These are phyloP conservation scores for Pythium phragmiticola DNA, from an alignment of 352 stramenopile genomes.

Conservation along the genomic window DNA sequence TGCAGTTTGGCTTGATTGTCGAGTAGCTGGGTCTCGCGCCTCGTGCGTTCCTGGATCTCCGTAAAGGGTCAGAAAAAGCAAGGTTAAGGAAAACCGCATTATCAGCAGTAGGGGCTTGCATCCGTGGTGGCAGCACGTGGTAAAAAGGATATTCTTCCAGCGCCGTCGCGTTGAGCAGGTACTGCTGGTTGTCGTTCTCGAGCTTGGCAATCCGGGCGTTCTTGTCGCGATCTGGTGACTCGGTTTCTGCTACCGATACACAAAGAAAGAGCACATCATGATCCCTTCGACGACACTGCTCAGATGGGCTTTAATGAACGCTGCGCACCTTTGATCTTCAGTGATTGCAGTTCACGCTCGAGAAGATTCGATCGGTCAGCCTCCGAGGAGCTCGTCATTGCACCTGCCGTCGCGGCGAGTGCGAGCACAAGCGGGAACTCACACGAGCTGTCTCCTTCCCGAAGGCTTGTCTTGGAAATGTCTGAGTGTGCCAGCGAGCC, in stretches of 20 bases:
- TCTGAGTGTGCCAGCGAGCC: conserved; percentile 67
- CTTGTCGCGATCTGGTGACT: conserved; percentile 18
- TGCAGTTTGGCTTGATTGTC: conserved; percentile 69
- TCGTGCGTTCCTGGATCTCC: conserved; percentile 77
- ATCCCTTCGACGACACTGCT: neutral
- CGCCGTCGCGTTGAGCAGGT: conserved; percentile 72
- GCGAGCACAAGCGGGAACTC: conserved; percentile 83
- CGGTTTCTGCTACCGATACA: conserved; percentile 5
- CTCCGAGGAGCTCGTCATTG: conserved; percentile 70
- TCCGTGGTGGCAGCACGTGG: neutral
- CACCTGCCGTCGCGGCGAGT: conserved; percentile 67
- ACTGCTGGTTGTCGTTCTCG: conserved; percentile 85
- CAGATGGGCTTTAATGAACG: neutral
- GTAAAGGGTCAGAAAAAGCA: conserved; percentile 38
- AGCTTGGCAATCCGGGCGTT: conserved; percentile 55
- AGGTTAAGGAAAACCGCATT: conserved; percentile 51
- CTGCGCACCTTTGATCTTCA: conserved; percentile 46
- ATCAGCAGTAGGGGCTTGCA: neutral
- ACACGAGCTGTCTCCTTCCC: conserved; percentile 67
- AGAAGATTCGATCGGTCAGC: conserved; percentile 59
- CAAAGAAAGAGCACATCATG: neutral
- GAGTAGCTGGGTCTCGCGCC: conserved; percentile 59
- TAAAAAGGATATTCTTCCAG: conserved; percentile 87
- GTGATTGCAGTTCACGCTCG: conserved; percentile 52
- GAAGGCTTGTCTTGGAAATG: conserved; percentile 64